Percentiles rank a stretch among this genome's conserved stretches.
phyloP scores from a whole-genome alignment of 352 stramenopile species.

The Lagenidium sp. region DNA sequence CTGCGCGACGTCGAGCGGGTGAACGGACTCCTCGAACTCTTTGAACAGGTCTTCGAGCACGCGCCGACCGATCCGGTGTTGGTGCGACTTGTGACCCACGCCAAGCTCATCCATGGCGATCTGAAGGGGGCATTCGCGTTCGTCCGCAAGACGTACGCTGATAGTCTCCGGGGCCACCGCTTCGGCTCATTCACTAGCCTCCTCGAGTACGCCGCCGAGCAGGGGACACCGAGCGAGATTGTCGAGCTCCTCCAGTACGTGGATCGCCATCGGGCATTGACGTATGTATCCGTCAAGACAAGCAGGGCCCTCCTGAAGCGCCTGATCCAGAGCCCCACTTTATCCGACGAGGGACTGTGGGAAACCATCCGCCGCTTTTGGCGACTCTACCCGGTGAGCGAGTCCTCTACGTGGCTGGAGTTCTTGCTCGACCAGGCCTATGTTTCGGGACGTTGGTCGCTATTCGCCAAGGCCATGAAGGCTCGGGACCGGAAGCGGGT shows the following conservation, averaged over 20 bases:
- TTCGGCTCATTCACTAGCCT: too few species aligned
- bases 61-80: constrained; percentile 2
- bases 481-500: neutral
- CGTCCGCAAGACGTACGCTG: constrained; percentile 20
- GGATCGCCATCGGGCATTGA: constrained; percentile 18
- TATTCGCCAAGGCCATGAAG: constrained; percentile 4
- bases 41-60: constrained; percentile 6
- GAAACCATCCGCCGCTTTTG: neutral
- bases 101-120: constrained; percentile 37
- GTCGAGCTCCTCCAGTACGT: constrained; percentile 23
- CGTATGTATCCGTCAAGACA: constrained; percentile 18
- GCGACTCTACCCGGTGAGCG: neutral
- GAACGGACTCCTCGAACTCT: constrained; percentile 23
- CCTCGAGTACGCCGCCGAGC: constrained; percentile 31
- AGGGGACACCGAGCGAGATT: constrained; percentile 23
- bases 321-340: constrained; percentile 13
- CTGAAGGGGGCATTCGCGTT: constrained; percentile 27
- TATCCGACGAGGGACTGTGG: neutral
- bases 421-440: neutral
- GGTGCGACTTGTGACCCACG: constrained; percentile 49
- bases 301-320: constrained; percentile 14
- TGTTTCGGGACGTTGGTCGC: constrained; percentile 2
- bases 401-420: neutral
- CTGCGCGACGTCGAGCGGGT: constrained; percentile 40
- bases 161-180: constrained; percentile 8